phyloP scores from a whole-genome alignment of 306 rosid species.

The Gleditsia sinensis region DNA sequence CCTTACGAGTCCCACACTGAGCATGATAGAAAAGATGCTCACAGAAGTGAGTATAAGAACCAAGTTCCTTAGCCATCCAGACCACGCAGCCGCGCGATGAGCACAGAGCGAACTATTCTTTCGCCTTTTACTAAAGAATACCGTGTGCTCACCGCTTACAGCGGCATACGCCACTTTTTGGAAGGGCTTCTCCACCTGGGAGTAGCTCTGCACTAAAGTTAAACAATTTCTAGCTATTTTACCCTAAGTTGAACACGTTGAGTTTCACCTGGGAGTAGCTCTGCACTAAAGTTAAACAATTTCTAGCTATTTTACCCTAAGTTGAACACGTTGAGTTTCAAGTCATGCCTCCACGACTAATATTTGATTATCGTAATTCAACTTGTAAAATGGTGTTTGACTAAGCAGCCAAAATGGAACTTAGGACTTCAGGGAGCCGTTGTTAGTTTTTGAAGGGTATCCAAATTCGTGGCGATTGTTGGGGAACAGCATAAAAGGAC shows the following conservation, averaged over 20 bases:
- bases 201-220: neutral
- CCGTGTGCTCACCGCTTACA: conserved; percentile 23
- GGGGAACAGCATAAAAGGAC: too few relatives aligned
- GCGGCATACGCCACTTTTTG: conserved; percentile 42
- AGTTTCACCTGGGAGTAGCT: neutral
- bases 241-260: too few relatives aligned
- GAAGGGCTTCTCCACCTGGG: neutral
- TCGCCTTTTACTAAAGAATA: conserved; percentile 40
- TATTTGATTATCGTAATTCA: too few relatives aligned
- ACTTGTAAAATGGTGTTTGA: too few relatives aligned
- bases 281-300: neutral
- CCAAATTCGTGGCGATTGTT: too few relatives aligned
- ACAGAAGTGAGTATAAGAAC: neutral
- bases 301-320: too few relatives aligned
- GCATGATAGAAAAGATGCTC: neutral
- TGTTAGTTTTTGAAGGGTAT: too few relatives aligned
- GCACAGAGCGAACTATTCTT: conserved; percentile 23
- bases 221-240: neutral
- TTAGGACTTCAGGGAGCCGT: too few relatives aligned
- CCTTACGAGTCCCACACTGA: neutral
- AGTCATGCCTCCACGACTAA: too few relatives aligned
- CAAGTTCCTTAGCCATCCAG: accelerated
- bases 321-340: too few relatives aligned
- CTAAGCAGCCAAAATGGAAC: too few relatives aligned
- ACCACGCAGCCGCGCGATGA: neutral